These are phyloP conservation scores for Lodderomyces metapsilosis DNA, from an alignment of 1,139 yeast species.

Conservation along the genomic window DNA sequence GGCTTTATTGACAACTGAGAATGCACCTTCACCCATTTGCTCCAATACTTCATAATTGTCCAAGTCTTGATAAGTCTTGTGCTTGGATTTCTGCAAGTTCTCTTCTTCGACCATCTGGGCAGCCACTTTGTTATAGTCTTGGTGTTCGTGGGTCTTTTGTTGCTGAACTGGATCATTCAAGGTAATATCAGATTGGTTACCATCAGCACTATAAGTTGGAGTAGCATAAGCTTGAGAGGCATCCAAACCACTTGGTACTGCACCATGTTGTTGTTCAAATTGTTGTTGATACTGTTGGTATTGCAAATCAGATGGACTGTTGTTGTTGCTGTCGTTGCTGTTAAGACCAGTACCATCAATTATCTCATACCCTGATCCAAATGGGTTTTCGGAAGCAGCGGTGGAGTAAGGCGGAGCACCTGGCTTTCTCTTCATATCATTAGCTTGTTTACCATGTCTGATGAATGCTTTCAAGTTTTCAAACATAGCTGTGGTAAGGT, in stretches of 20 bases:
- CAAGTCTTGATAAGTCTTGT: constrained; percentile 44
- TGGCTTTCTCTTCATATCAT: constrained; percentile 30
- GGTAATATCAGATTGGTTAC: constrained; percentile 9
- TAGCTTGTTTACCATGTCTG: constrained; percentile 81
- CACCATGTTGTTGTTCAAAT: constrained; percentile 7
- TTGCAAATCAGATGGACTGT: constrained; percentile 4
- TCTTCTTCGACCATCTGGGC: constrained; percentile 66
- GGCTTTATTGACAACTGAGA: constrained; percentile 84
- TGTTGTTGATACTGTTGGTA: constrained; percentile 7
- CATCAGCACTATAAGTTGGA: not conserved
- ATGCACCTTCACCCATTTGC: constrained; percentile 91
- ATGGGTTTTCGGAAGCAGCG: constrained; percentile 6
- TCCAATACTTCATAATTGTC: constrained; percentile 55
- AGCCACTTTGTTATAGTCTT: constrained; percentile 49
- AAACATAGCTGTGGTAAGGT: constrained; percentile 34
- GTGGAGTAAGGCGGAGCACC: constrained; percentile 5
- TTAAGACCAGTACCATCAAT: constrained; percentile 1
- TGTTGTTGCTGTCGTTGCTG: not conserved
- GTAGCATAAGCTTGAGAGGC: constrained; percentile 9
- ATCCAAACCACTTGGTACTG: not conserved
- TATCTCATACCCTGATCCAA: constrained; percentile 6
- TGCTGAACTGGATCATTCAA: constrained; percentile 9
- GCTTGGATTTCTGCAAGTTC: constrained; percentile 32
- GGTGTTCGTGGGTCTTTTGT: constrained; percentile 6
- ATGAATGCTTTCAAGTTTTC: constrained; percentile 75